Percentiles rank a stretch among this genome's conserved stretches.
These are phyloP conservation scores for Exophiala aquamarina DNA, from an alignment of 2,329 filamentous ascomycete genomes.

Conservation along the genomic window DNA sequence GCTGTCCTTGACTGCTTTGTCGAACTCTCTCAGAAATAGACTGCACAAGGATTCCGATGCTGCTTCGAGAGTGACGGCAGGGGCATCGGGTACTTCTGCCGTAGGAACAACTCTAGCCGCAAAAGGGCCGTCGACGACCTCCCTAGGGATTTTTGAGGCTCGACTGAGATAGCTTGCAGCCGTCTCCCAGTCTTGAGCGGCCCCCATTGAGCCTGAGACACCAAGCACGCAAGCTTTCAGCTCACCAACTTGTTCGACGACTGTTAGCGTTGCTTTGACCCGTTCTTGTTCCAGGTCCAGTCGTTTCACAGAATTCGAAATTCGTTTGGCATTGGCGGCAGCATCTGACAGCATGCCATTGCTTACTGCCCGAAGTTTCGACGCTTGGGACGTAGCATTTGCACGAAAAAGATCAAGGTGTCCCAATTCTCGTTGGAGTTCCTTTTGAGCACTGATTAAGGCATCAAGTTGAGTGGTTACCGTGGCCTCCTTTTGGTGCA, in stretches of 20 bases:
- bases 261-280: conserved; percentile 83
- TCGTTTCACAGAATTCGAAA: conserved; percentile 81
- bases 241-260: conserved; percentile 95
- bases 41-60: conserved; percentile 87
- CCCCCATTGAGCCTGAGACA: conserved; percentile 93
- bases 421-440: conserved; percentile 81
- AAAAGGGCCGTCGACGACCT: conserved; percentile 80
- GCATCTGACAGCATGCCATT: conserved; percentile 88
- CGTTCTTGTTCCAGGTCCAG: conserved; percentile 89
- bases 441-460: conserved; percentile 78
- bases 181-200: conserved; percentile 97
- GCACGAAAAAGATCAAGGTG: conserved; percentile 87
- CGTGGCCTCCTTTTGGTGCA: conserved; percentile 72
- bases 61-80: conserved; percentile 79
- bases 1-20: conserved; percentile 82
- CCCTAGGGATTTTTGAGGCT: conserved; percentile 74
- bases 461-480: conserved; percentile 74
- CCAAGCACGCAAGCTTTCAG: conserved; percentile 95
- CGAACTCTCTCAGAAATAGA: conserved; percentile 90
- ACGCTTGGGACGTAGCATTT: conserved; percentile 81
- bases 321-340: conserved; percentile 77
- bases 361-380: conserved; percentile 78
- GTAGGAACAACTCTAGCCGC: conserved; percentile 91
- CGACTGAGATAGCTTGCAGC: conserved; percentile 86
- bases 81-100: conserved; percentile 90